These are phyloP conservation scores for Oenanthe sinensis DNA, from an alignment of 129 eudicot species.

Conservation along the genomic window DNA sequence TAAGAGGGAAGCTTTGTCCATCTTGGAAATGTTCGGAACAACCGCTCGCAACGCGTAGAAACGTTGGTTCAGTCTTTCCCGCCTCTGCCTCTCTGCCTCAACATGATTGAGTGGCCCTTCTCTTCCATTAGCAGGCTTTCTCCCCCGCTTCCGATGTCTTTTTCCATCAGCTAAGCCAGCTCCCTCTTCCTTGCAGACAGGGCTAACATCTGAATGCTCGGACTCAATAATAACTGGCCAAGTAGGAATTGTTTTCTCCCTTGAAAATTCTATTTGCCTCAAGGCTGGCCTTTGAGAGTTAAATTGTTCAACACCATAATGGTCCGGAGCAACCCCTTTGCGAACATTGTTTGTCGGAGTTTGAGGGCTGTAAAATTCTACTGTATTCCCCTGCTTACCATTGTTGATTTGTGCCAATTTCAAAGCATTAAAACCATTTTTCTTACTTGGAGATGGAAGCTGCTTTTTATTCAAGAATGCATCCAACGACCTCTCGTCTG, in stretches of 20 bases:
- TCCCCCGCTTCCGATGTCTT: conserved; percentile 70
- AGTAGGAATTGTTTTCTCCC: conserved; percentile 38
- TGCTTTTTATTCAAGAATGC: conserved; percentile 23
- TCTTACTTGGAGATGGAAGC: conserved; percentile 27
- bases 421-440: conserved; percentile 29
- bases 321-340: conserved; percentile 26
- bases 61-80: conserved; percentile 84
- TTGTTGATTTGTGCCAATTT: conserved; percentile 39
- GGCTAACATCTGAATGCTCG: conserved; percentile 55
- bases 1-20: conserved; percentile 89
- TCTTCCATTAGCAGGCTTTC: conserved; percentile 93
- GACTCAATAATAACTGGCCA: conserved; percentile 44
- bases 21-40: conserved; percentile 82
- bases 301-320: conserved; percentile 21
- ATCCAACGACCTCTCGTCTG: conserved; percentile 32
- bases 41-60: conserved; percentile 82
- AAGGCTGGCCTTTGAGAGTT: conserved; percentile 33
- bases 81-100: conserved; percentile 77
- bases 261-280: conserved; percentile 66
- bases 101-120: conserved; percentile 87
- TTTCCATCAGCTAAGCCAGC: conserved; percentile 33
- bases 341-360: conserved; percentile 22
- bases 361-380: conserved; percentile 31
- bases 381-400: conserved; percentile 12
- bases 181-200: conserved; percentile 31